Evolutionary conservation across 2,329 filamentous ascomycete species (phyloP), one percentile per base, ranked within the genome.

Genomic region (Microdochium trichocladiopsis): DNA sequence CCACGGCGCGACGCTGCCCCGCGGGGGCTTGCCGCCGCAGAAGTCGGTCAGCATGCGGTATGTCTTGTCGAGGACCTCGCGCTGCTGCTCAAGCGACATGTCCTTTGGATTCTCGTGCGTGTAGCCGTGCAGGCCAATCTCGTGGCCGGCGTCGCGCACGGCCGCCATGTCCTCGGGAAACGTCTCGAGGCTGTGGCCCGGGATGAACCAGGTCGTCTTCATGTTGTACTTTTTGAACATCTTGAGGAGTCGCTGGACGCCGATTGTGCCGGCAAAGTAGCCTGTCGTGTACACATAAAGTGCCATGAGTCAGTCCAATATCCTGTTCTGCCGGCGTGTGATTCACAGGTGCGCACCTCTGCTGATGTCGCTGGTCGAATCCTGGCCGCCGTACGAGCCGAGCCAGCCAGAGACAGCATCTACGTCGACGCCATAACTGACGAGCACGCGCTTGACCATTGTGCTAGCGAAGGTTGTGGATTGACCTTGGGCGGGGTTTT

Each of bases 381-480:
- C 86, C 65, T 90, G 79, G 36, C 87, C 86, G 16, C 84, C 84
- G 60, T 91, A 90, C 0, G 82, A 87, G 1, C 87, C 87, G 1
- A 90, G 72, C 87, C 87, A 90, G 9, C 87, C 86, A 1, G 86
- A 81, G 2, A 90, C 84, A n/a, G 86, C 86, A 57, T 90, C 86
- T 24, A 90, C 84, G 55, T 90, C 87, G 23, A 90, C 83, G 2
- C 85, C 84, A 59, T 88, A 88, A 58, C 79, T 74, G 25, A 57
- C 51, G 47, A 69, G 63, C 56, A 69, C 67, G 10, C 66, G 63
- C 58, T 69, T 69, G 37, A 61, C 66, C 67, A 69, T 69, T 8
- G 21, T 61, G 51, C 41, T 49, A n/a, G 37, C 10, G 10, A 11
- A 48, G 37, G 48, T 12, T 37, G 33, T 37, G 6, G 14, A 37